These are phyloP conservation scores for Epicoccum nigrum DNA, from an alignment of 2,329 filamentous ascomycete genomes.

Conservation along the genomic window DNA sequence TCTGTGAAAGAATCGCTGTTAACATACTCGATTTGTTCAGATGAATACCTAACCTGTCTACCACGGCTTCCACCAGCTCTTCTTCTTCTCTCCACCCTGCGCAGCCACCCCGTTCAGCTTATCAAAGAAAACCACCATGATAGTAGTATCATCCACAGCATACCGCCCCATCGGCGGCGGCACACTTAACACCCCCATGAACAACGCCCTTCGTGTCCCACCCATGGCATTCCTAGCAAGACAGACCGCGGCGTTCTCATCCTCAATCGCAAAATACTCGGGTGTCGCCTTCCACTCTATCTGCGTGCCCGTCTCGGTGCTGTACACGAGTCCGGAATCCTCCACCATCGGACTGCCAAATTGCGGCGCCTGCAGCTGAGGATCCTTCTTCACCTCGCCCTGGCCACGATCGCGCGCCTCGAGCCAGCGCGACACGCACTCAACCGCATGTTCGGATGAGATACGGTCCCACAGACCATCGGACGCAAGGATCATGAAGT, in stretches of 20 bases:
- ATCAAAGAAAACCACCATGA: conserved; percentile 62
- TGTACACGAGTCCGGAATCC: conserved; percentile 45
- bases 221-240: conserved; percentile 60
- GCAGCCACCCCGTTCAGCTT: conserved; percentile 23
- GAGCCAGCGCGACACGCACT: conserved; percentile 63
- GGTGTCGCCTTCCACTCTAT: conserved; percentile 51
- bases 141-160: conserved; percentile 59
- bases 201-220: conserved; percentile 51
- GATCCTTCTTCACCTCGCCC: conserved; percentile 27
- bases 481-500: conserved; percentile 70
- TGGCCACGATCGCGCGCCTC: conserved; percentile 43
- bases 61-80: conserved; percentile 19
- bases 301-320: conserved; percentile 41
- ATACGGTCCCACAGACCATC: conserved; percentile 72
- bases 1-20: too few species aligned
- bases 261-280: conserved; percentile 56
- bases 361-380: conserved; percentile 11
- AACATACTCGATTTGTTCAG: too few species aligned
- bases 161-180: conserved; percentile 43
- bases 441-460: conserved; percentile 62
- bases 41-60: too few species aligned
- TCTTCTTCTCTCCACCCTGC: conserved; percentile 2
- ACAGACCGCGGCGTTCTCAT: conserved; percentile 60
- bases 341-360: conserved; percentile 17
- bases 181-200: conserved; percentile 48